Conservation (phyloP, 2,329 filamentous ascomycete genomes). For the Penicillium sp. region DNA sequence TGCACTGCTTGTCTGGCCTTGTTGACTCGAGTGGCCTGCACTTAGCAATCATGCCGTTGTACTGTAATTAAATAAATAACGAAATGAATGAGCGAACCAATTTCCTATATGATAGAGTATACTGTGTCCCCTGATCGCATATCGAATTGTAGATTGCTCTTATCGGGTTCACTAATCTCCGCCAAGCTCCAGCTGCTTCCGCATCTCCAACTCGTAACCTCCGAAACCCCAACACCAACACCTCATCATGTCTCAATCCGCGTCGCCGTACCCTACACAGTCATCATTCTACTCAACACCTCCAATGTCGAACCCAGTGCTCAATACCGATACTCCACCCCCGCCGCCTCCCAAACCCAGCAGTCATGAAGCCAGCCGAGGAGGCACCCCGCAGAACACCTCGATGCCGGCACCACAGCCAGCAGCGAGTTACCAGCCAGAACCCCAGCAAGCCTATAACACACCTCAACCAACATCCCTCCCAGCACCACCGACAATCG, state of each 20-base stretch:
- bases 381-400: slow-evolving; percentile 56
- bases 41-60: not conserved
- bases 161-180: not conserved
- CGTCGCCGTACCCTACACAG: slow-evolving; percentile 23
- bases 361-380: slow-evolving; percentile 63
- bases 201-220: slow-evolving; percentile 12
- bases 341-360: slow-evolving; percentile 67
- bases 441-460: slow-evolving; percentile 7
- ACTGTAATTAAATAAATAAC: not conserved
- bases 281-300: slow-evolving; percentile 22
- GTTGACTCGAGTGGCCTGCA: not conserved
- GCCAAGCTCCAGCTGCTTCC: slow-evolving; percentile 16
- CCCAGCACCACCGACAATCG: slow-evolving; percentile 40
- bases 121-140: not conserved
- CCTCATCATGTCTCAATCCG: slow-evolving; percentile 24
- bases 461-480: slow-evolving; percentile 14
- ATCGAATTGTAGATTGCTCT: not conserved
- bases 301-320: slow-evolving; percentile 23
- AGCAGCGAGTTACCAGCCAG: slow-evolving; percentile 29
- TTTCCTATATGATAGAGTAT: not conserved
- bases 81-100: not conserved
- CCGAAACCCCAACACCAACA: slow-evolving; percentile 6
- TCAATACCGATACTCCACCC: slow-evolving; percentile 56
- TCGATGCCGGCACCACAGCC: slow-evolving; percentile 43
- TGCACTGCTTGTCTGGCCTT: not conserved